These are phyloP conservation scores for Hsuehochloa calcarea DNA, from an alignment of 176 grass and related monocot genomes.

Conservation along the genomic window DNA sequence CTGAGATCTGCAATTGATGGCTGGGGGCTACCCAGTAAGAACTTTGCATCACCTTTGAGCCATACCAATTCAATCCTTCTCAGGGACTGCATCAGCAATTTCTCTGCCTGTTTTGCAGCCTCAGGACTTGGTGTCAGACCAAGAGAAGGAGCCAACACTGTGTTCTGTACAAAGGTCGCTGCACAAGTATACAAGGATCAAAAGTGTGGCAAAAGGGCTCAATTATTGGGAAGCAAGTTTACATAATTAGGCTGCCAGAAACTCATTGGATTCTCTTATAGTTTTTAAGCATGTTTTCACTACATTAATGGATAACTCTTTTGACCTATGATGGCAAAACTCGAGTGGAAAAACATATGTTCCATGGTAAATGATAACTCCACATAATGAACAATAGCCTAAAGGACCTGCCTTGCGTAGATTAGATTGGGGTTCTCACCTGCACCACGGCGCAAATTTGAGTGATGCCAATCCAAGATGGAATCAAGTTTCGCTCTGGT, in stretches of 20 bases:
- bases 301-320: not conserved
- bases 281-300: not conserved
- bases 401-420: not conserved
- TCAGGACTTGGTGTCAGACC: conserved; percentile 51
- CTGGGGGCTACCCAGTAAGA: conserved; percentile 63
- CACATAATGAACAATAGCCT: not conserved
- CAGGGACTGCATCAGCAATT: conserved; percentile 52
- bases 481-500: conserved; percentile 82
- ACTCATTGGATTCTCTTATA: not conserved
- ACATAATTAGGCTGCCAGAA: not conserved
- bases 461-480: conserved; percentile 95
- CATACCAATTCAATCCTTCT: conserved; percentile 57
- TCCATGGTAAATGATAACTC: not conserved
- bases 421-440: conserved; percentile 26
- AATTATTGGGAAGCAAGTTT: not conserved
- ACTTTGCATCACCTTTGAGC: conserved; percentile 69
- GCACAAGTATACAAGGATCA: conserved; percentile 14
- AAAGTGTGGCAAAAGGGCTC: not conserved
- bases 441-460: conserved; percentile 69
- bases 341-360: not conserved
- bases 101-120: conserved; percentile 62
- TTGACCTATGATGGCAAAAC: not conserved
- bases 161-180: conserved; percentile 57
- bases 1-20: conserved; percentile 84
- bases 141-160: conserved; percentile 53